phyloP scores from a whole-genome alignment of 1,139 yeast species.

The Yamadazyma triangularis region DNA sequence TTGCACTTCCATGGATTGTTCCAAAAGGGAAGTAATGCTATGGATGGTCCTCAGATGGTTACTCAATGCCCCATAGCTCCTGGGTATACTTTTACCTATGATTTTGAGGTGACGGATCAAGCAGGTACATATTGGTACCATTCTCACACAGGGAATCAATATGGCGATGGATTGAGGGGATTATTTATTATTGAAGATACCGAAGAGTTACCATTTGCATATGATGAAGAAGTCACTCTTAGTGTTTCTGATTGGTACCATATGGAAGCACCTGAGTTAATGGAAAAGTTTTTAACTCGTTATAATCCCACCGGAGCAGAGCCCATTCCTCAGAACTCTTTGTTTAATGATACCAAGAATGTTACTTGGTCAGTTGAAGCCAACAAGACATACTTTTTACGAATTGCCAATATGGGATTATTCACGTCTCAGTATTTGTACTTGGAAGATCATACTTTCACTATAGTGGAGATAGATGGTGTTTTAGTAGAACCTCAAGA shows the following conservation, averaged over 20 bases:
- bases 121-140: constrained; percentile 95
- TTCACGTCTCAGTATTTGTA: constrained; percentile 82
- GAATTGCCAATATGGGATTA: constrained; percentile 80
- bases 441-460: constrained; percentile 79
- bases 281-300: constrained; percentile 53
- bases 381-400: constrained; percentile 70
- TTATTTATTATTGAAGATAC: constrained; percentile 61
- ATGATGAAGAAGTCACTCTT: constrained; percentile 71
- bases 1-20: constrained; percentile 91
- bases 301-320: constrained; percentile 97
- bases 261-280: constrained; percentile 48
- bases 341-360: constrained; percentile 76
- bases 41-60: constrained; percentile 88
- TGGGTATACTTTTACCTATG: constrained; percentile 62
- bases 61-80: constrained; percentile 88
- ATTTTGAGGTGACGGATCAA: constrained; percentile 79
- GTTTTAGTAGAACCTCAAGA: constrained; percentile 62
- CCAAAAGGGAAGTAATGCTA: constrained; percentile 64
- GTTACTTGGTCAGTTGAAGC: constrained; percentile 70
- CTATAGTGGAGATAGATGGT: constrained; percentile 83
- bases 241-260: constrained; percentile 86
- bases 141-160: constrained; percentile 80
- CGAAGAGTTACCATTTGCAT: constrained; percentile 50
- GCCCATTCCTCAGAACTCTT: constrained; percentile 79
- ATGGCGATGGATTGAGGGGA: constrained; percentile 90